Base-by-base conservation (phyloP, 768 basidiomycete species). In the Tubosaeta brunneosetosa region DNA sequence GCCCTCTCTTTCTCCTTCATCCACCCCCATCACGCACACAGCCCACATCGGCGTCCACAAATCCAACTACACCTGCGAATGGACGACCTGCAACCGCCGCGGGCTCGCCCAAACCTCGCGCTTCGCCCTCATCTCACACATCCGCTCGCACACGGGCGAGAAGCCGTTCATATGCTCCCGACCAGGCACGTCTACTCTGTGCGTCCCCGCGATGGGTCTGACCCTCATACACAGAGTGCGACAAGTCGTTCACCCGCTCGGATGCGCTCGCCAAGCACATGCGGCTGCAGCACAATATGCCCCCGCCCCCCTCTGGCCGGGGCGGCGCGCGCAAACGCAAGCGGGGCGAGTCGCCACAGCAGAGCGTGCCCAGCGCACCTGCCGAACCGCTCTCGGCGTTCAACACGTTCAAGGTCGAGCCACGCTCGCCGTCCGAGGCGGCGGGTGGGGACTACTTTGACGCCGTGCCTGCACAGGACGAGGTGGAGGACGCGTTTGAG, bases 211-310 rank as follows among this genome's bases (percentile, higher is more conserved):
- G n/a, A n/a, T n/a, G n/a, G n/a, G n/a, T n/a, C n/a, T n/a, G n/a
- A n/a, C 27, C 27, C 27, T 29, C 4, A 29, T 8, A 29, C 27
- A 17, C 17, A 94, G 94, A 94, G 73, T 97, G 94, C 66, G 91
- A 91, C 75, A 94, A 92, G 62, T 87, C 90, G 0, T 97, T 97
- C 70, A 94, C 93, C 9, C 91, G 94, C 40, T 92, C 92, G 2
- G 94, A 97, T 70, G 92, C 94, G 9, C 82, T 95, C 17, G 85
- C 85, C 19, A 95, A 95, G 65, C 94, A 97, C 68, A 86, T 93
- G 82, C 85, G 91, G 25, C 82, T 89, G 31, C 89, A 94, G 62
- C 89, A 93, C 71, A 85, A 87, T 60, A 83, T 88, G 64, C 77
- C 77, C 2, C 84, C 87, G 0, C 87, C 89, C 0, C 76, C 82